Evolutionary conservation across 441 rosid genomes (phyloP), one percentile per base, ranked within the genome.

Genomic region (Gossypium davidsonii): DNA sequence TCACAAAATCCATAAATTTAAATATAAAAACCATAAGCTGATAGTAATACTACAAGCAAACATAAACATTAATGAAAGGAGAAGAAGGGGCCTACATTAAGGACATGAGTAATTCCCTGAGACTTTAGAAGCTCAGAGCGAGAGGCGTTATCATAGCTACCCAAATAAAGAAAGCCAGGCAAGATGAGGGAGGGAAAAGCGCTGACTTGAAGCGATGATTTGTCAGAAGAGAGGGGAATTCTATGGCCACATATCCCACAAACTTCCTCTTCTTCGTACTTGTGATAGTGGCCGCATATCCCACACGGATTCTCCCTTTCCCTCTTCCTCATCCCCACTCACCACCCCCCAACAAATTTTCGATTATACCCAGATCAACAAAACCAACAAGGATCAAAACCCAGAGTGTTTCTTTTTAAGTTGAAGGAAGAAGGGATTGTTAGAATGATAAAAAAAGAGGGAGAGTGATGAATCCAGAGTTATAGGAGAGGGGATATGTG

Each of bases 191-290:
- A 84, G 4, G 98, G 93, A 60, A 94, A 94, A 39, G 97, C 97
- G 70, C 97, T 90, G 82, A 89, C 69, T 56, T 90, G 88, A 71
- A 84, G 77, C 42, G 88, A 77, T 1, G 82, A 10, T 64, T 78
- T 84, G 74, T 79, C 85, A 25, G 87, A 78, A 49, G 87, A 51
- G 6, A 70, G 85, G 14, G 88, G 86, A 70, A 85, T 79, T 57
- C 96, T 85, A 78, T 95, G 98, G 69, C 98, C 99, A 76, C 98
- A 95, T 78, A 90, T 77, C 71, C 92, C 97, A 25, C 99, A 92
- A n/a, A 92, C 93, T 81, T 95, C 98, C 0, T 98, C 98, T 81
- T 90, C 96, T 80, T 92, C 99, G 85, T 89, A 91, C 86, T 95
- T 92, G 87, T 95, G 98, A 77, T 92, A 91, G 83, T 95, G 98